Evolutionary conservation across 2,329 filamentous ascomycete genomes (phyloP).

Genomic region (Trichoderma simmonsii): DNA sequence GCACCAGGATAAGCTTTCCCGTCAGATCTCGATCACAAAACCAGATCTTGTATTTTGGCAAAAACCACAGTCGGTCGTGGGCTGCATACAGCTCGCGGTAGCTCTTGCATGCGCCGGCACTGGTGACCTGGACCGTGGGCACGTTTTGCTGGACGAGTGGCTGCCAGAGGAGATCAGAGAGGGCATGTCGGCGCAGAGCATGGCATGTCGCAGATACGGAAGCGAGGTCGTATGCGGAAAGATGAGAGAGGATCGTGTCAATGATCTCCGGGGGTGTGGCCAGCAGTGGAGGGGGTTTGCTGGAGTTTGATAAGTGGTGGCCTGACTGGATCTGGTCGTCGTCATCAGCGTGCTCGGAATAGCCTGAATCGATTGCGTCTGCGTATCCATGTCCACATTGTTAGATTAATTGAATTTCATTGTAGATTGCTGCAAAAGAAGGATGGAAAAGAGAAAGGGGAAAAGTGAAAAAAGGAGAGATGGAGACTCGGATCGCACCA

Average conservation of each 20-base stretch:
- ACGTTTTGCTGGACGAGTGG: slow-evolving; percentile 66
- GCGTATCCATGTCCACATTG: not conserved
- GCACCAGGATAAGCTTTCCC: slow-evolving; percentile 72
- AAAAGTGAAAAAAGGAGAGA: not conserved
- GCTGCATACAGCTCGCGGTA: slow-evolving; percentile 71
- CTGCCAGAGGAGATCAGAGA: slow-evolving; percentile 70
- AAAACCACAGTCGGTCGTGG: slow-evolving; percentile 81
- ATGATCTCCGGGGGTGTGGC: slow-evolving; percentile 72
- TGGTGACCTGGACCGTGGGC: slow-evolving; percentile 50
- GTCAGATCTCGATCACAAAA: slow-evolving; percentile 71
- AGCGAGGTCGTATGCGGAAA: slow-evolving; percentile 63
- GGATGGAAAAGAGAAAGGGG: not conserved
- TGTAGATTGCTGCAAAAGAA: not conserved
- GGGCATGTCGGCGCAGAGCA: slow-evolving; percentile 55
- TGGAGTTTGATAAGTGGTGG: not conserved
- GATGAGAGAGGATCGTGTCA: slow-evolving; percentile 64
- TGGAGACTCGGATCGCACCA: not conserved
- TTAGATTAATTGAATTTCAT: not conserved
- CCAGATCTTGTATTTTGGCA: slow-evolving; percentile 78
- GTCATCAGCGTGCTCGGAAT: not conserved
- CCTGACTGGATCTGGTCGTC: not conserved
- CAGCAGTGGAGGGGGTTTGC: slow-evolving; percentile 37
- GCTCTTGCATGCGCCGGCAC: slow-evolving; percentile 56
- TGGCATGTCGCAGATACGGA: slow-evolving; percentile 60
- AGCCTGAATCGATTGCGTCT: not conserved